Percentiles rank a stretch among this genome's conserved stretches.
Conservation (phyloP, 805 yeast genomes). For the Metschnikowia peoriensis region DNA sequence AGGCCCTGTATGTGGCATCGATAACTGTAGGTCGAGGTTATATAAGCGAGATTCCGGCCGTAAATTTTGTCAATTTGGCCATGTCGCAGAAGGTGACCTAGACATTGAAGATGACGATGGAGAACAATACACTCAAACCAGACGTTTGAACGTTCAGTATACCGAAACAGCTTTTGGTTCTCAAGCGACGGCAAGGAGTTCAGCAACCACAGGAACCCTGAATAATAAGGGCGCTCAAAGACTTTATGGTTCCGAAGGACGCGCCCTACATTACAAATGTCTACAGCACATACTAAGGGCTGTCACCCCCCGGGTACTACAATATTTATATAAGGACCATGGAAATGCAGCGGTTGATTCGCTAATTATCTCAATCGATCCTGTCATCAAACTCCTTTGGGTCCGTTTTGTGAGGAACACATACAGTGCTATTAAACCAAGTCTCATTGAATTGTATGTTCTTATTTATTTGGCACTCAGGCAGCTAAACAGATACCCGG, state of each 20-base stretch:
- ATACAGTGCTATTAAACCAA: constrained; percentile 14
- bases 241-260: constrained; percentile 50
- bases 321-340: constrained; percentile 3
- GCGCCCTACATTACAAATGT: constrained; percentile 41
- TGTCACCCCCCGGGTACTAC: constrained; percentile 25
- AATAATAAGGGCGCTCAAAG: constrained; percentile 8
- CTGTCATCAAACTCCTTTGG: constrained; percentile 35
- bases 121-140: constrained; percentile 49
- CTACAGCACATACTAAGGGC: constrained; percentile 50
- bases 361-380: background rate
- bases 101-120: constrained; percentile 86
- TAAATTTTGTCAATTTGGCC: constrained; percentile 86
- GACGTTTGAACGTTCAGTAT: constrained; percentile 50
- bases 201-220: background rate
- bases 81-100: constrained; percentile 75
- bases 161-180: constrained; percentile 27
- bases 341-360: constrained; percentile 1
- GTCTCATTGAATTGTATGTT: constrained; percentile 31
- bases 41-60: constrained; percentile 76
- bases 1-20: constrained; percentile 87
- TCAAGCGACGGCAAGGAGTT: constrained; percentile 6
- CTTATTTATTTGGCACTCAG: constrained; percentile 53
- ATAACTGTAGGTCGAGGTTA: constrained; percentile 78
- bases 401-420: constrained; percentile 16
- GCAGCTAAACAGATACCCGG: constrained; percentile 45